A percentile compares a stretch with the other conserved stretches of the same genome.
Evolutionary conservation across 306 rosid species (phyloP).

Genomic region (Dryas alaskensis): DNA sequence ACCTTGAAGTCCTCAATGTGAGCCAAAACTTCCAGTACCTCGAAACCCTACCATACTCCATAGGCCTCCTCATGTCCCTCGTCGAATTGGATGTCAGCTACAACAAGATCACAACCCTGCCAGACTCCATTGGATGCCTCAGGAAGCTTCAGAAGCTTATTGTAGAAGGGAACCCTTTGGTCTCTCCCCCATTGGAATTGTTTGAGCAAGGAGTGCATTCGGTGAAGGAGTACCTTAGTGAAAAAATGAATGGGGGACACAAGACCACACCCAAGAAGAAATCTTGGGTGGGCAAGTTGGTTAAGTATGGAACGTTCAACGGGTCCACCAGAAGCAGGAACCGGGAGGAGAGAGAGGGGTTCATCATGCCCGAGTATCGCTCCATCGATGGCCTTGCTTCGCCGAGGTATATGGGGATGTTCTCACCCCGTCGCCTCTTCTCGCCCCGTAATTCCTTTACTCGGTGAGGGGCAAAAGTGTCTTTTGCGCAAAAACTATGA

Average conservation of each 20-base stretch:
- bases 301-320: conserved; percentile 51
- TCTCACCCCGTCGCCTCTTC: conserved; percentile 84
- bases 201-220: conserved; percentile 60
- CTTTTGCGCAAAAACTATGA: neutral
- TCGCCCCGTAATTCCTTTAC: conserved; percentile 48
- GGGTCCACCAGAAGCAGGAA: conserved; percentile 20
- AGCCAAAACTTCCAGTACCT: conserved; percentile 93
- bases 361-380: conserved; percentile 48
- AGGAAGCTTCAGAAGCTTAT: conserved; percentile 56
- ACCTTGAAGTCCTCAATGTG: conserved; percentile 68
- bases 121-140: conserved; percentile 69
- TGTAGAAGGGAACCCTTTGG: conserved; percentile 78
- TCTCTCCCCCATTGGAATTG: conserved; percentile 59
- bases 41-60: conserved; percentile 59
- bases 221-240: conserved; percentile 58
- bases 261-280: conserved; percentile 48
- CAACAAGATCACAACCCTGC: conserved; percentile 58
- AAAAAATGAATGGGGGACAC: conserved; percentile 52
- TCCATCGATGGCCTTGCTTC: conserved; percentile 67
- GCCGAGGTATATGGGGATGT: conserved; percentile 59
- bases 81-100: conserved; percentile 77
- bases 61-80: conserved; percentile 75
- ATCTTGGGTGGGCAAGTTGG: conserved; percentile 64
- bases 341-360: conserved; percentile 45
- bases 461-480: conserved; percentile 25